These are phyloP conservation scores for Apiospora malaysiana DNA, from an alignment of 2,329 filamentous ascomycete genomes.

Conservation along the genomic window DNA sequence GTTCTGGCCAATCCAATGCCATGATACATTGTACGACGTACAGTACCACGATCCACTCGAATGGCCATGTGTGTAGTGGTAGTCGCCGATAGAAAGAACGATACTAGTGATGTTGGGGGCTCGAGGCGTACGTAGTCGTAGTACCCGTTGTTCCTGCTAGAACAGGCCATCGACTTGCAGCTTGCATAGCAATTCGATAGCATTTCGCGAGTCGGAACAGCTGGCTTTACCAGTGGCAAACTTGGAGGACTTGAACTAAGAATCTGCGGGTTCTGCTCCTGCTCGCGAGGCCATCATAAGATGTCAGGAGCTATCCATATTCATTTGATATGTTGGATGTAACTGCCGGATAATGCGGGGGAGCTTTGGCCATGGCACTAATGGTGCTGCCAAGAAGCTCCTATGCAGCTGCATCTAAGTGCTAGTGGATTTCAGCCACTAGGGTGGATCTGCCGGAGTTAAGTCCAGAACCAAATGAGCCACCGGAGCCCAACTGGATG, in stretches of 20 bases:
- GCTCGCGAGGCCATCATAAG: background rate
- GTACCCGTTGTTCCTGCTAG: background rate
- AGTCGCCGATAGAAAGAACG: background rate
- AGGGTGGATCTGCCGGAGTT: background rate
- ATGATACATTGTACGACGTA: background rate
- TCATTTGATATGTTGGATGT: background rate
- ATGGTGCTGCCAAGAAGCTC: background rate
- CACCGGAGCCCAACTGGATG: background rate
- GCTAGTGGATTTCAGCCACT: background rate
- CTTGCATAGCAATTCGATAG: background rate
- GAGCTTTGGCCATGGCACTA: constrained; percentile 1
- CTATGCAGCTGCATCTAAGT: background rate
- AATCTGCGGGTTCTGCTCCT: background rate
- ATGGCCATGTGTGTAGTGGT: background rate
- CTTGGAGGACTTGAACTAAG: background rate
- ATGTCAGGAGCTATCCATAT: constrained; percentile 1
- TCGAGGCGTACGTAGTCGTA: no score
- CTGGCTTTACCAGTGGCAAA: background rate
- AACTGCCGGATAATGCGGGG: background rate
- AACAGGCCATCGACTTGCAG: background rate
- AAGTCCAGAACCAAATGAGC: background rate
- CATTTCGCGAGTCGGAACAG: background rate
- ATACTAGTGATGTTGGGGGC: background rate
- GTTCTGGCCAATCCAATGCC: constrained; percentile 1
- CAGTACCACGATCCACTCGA: background rate